phyloP scores from a whole-genome alignment of 331 rosid species.

The Ulmus americana region DNA sequence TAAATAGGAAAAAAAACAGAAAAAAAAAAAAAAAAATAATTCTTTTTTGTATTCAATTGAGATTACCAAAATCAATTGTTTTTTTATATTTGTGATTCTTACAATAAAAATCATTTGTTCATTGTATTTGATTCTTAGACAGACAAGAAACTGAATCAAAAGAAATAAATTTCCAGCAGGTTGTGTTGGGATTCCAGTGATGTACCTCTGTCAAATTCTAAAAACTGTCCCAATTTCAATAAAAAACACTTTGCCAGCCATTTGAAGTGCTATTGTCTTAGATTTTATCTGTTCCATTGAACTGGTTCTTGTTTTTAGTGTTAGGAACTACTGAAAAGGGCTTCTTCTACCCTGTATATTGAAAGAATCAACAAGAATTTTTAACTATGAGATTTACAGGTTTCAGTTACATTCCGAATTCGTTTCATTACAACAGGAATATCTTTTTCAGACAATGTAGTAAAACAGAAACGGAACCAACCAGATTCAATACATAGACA shows the following conservation, averaged over 20 bases:
- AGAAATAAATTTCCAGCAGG: no score
- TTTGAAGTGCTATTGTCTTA: no score
- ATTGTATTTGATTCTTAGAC: slow-evolving; percentile 25
- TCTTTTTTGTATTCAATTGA: slow-evolving; percentile 54
- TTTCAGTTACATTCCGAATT: slow-evolving; percentile 50
- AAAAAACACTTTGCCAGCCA: no score
- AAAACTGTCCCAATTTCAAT: no score
- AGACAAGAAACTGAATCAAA: slow-evolving; percentile 16
- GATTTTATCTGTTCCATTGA: no score
- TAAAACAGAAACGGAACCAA: slow-evolving; percentile 84
- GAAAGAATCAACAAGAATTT: slow-evolving; percentile 25
- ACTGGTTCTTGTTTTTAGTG: background rate
- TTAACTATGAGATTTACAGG: slow-evolving; percentile 48
- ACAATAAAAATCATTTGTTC: slow-evolving; percentile 47
- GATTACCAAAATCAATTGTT: slow-evolving; percentile 33
- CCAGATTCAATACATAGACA: slow-evolving; percentile 93
- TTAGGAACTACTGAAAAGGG: background rate
- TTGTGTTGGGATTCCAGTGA: background rate
- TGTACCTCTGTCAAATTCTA: background rate
- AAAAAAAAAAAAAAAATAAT: slow-evolving; percentile 1
- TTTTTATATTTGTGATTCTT: slow-evolving; percentile 27
- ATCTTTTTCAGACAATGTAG: slow-evolving; percentile 56
- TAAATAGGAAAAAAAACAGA: slow-evolving; percentile 21
- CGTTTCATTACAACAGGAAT: slow-evolving; percentile 66
- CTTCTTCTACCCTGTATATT: slow-evolving; percentile 10